Percentiles rank a stretch among this genome's conserved stretches.
These are phyloP conservation scores for Dissophora globulifera DNA, from an alignment of 192 early-diverging fungal genomes.

Conservation along the genomic window DNA sequence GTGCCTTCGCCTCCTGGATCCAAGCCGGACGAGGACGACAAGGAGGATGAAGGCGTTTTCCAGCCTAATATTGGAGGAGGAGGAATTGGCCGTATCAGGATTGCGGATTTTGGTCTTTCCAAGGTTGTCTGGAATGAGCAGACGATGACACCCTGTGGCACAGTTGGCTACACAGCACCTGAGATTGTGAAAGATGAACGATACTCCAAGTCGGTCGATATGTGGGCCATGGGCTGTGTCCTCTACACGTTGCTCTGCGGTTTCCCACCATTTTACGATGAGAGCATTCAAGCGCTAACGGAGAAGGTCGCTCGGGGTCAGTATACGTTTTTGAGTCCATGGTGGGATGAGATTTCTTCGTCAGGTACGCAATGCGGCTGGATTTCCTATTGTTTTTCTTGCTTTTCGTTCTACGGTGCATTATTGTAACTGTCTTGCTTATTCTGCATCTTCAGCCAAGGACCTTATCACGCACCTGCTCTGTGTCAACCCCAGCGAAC, in stretches of 20 bases:
- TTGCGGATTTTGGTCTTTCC: conserved; percentile 91
- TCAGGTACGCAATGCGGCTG: conserved; percentile 63
- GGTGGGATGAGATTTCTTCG: conserved; percentile 91
- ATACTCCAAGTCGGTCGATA: conserved; percentile 85
- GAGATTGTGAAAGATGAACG: conserved; percentile 87
- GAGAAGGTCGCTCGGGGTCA: conserved; percentile 88
- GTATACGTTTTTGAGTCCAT: conserved; percentile 85
- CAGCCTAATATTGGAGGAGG: conserved; percentile 80
- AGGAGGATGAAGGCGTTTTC: conserved; percentile 80
- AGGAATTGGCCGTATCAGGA: conserved; percentile 84
- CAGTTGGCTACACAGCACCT: conserved; percentile 92
- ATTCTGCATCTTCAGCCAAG: no score
- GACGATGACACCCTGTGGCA: conserved; percentile 92
- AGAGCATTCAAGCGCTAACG: conserved; percentile 77
- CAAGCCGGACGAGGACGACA: conserved; percentile 69
- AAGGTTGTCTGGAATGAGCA: conserved; percentile 86
- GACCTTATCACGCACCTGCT: conserved; percentile 77
- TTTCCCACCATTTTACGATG: conserved; percentile 87
- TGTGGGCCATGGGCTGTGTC: conserved; percentile 91
- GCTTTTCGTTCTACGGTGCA: background rate
- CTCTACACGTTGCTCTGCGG: conserved; percentile 85
- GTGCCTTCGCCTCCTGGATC: conserved; percentile 57
- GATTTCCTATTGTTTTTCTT: background rate
- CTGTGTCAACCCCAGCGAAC: conserved; percentile 72
- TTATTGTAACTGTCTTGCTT: no score